Percentiles rank a stretch among this genome's conserved stretches.
Conservation (phyloP, 2,329 filamentous ascomycete genomes). For the Cytospora mali region DNA sequence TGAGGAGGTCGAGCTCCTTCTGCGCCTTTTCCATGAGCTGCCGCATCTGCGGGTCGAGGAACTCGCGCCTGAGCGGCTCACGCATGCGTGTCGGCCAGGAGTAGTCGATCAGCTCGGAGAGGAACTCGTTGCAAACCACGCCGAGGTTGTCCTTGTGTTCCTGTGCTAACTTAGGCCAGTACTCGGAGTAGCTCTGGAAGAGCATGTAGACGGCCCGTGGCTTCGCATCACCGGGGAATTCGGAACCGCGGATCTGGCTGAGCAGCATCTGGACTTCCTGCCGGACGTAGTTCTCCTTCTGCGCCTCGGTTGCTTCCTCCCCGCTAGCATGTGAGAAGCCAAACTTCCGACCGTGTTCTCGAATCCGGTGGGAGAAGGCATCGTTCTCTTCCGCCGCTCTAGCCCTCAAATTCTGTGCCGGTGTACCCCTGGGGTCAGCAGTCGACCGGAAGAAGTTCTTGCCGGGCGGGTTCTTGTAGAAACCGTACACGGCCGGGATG, state of each 20-base stretch:
- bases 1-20: conserved; percentile 48
- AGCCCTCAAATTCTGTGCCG: conserved; percentile 54
- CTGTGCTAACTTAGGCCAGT: conserved; percentile 54
- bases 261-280: conserved; percentile 53
- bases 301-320: conserved; percentile 31
- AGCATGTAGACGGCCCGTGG: conserved; percentile 57
- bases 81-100: conserved; percentile 55
- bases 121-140: conserved; percentile 57
- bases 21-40: conserved; percentile 50
- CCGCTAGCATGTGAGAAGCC: conserved; percentile 41
- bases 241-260: conserved; percentile 54
- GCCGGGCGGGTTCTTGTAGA: conserved; percentile 58
- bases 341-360: conserved; percentile 53
- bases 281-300: conserved; percentile 52
- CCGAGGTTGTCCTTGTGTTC: conserved; percentile 58
- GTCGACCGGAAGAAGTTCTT: conserved; percentile 55
- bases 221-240: conserved; percentile 56
- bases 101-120: conserved; percentile 53
- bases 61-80: conserved; percentile 51
- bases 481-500: conserved; percentile 55
- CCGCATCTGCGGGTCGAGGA: conserved; percentile 53
- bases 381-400: conserved; percentile 56
- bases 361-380: conserved; percentile 50
- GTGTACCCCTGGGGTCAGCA: conserved; percentile 52
- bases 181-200: conserved; percentile 56